Percentiles rank a stretch among this genome's conserved stretches.
These are phyloP conservation scores for Sonneratia alba DNA, from an alignment of 345 rosid genomes.

Conservation along the genomic window DNA sequence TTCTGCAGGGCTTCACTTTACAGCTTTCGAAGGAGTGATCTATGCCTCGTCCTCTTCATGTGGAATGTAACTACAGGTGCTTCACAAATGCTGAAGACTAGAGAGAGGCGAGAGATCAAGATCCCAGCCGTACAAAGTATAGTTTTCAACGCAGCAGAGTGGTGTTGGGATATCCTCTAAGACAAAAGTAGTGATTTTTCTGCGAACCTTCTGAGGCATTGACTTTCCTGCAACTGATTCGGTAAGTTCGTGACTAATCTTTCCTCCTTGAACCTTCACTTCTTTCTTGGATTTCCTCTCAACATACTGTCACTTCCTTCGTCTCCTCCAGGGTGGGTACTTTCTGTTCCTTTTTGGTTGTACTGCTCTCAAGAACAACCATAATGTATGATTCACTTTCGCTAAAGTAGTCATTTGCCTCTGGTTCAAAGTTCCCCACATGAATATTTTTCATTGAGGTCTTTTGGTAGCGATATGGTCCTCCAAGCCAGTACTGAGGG, in stretches of 20 bases:
- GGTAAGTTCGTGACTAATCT: neutral
- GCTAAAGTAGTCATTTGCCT: neutral
- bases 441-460: neutral
- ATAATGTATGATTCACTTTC: neutral
- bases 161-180: neutral
- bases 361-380: neutral
- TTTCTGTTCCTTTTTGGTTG: neutral
- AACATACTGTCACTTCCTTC: neutral
- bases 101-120: too few species aligned
- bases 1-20: neutral
- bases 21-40: neutral
- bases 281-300: neutral
- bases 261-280: neutral
- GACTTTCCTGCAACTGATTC: neutral
- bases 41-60: neutral
- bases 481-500: neutral
- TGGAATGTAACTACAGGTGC: slow-evolving; percentile 4
- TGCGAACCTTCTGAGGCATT: neutral
- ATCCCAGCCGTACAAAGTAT: too few species aligned
- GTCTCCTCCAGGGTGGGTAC: neutral
- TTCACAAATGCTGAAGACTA: too few species aligned
- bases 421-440: neutral
- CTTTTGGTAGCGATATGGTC: neutral
- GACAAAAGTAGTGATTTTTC: neutral
- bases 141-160: neutral